Base-by-base conservation (phyloP, 2,329 filamentous ascomycete species). In the Thelonectria olida region DNA sequence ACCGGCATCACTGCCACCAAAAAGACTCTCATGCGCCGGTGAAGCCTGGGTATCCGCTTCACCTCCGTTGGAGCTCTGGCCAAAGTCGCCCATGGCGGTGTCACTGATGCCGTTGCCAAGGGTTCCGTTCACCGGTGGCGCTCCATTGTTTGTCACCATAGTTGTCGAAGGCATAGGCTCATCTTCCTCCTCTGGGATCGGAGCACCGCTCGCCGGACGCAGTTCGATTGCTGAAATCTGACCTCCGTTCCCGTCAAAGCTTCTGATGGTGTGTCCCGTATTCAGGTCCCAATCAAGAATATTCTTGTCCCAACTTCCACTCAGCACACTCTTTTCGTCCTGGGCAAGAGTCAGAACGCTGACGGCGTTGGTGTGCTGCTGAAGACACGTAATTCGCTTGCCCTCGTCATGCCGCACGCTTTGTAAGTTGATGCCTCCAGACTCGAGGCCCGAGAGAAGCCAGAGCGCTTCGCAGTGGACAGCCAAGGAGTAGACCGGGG, bases 201-300 rank as follows among this genome's bases (percentile, higher is more conserved):
- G 89, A 0, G 92, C 78, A 28, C 87, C 90, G 22, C 89, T 93
- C 54, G 90, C 83, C 2, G 96, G 95, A 3, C 96, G 86, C 58
- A 93, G 85, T 76, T 98, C 94, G 39, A 99, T 89, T 2, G 92
- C 88, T 2, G 92, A 96, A 61, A 98, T 93, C 74, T 99, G 96
- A 6, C 91, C 84, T 13, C 90, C 92, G 54, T 85, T 92, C 2
- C 91, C 90, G 47, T 90, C 88, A 72, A 96, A 99, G 5, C 85
- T 85, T 10, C 94, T 87, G 66, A 88, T 89, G 7, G 91, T 84
- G 69, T 91, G 84, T 0, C 96, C 96, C 1, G 88, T 96, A 71
- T 98, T 93, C 23, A 99, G 78, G 75, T 98, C 96, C 96, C 96
- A 99, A 74, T 98, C 94, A 54, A 93, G 86, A 1, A 98, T 90